These are phyloP conservation scores for Geotrichum reessii DNA, from an alignment of 1,139 yeast genomes.

Conservation along the genomic window DNA sequence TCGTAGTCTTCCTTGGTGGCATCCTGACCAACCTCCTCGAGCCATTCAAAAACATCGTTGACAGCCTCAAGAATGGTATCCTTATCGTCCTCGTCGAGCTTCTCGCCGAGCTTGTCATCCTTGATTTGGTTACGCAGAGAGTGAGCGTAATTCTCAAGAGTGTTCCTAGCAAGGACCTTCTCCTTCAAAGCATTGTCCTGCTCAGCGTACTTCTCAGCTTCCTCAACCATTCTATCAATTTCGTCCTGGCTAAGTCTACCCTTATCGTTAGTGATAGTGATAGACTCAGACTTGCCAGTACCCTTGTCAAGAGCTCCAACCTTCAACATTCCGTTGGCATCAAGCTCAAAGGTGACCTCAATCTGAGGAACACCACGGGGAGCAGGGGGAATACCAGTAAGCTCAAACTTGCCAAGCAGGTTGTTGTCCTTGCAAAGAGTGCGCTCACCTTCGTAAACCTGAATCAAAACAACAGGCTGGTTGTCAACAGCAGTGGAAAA, in stretches of 20 bases:
- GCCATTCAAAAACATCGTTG: conserved; percentile 81
- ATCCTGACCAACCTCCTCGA: conserved; percentile 78
- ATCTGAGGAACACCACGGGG: conserved; percentile 98
- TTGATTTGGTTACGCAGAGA: conserved; percentile 71
- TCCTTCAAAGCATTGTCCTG: conserved; percentile 75
- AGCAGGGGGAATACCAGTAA: conserved; percentile 94
- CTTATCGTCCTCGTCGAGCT: conserved; percentile 86
- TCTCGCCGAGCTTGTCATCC: conserved; percentile 65
- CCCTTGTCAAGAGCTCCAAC: conserved; percentile 94
- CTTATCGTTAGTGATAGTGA: conserved; percentile 93
- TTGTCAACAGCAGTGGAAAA: conserved; percentile 96
- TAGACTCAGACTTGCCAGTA: conserved; percentile 91
- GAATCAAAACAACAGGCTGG: conserved; percentile 94
- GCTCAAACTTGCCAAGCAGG: conserved; percentile 90
- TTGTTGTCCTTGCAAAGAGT: conserved; percentile 93
- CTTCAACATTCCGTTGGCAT: conserved; percentile 92
- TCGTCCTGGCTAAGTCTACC: conserved; percentile 92
- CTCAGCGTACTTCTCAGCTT: conserved; percentile 85
- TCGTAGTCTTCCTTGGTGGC: conserved; percentile 92
- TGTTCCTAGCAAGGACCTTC: conserved; percentile 81
- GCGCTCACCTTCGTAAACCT: conserved; percentile 97
- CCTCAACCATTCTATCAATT: conserved; percentile 90
- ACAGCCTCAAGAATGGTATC: conserved; percentile 84
- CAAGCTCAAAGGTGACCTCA: conserved; percentile 90
- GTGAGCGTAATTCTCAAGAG: conserved; percentile 84